Evolutionary conservation across 2,329 filamentous ascomycete genomes (phyloP).

Genomic region (Periconia digitata): DNA sequence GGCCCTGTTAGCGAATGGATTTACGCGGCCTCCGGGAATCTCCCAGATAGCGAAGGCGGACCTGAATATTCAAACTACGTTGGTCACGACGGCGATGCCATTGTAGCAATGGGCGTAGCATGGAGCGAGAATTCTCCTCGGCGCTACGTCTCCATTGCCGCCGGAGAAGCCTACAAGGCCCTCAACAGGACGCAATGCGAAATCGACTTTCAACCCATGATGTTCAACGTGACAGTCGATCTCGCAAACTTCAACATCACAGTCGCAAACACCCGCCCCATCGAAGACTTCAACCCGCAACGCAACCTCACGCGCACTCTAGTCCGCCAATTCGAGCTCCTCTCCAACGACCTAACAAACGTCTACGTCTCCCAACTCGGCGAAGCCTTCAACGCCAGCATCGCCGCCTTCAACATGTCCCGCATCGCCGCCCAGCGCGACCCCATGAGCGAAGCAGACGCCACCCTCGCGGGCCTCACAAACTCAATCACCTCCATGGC

Average conservation of each 20-base stretch:
- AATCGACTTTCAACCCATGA: constrained; percentile 27
- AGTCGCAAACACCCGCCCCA: constrained; percentile 15
- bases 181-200: constrained; percentile 39
- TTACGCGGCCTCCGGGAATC: constrained; percentile 21
- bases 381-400: constrained; percentile 38
- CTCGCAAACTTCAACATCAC: constrained; percentile 30
- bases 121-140: constrained; percentile 24
- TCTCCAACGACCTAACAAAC: constrained; percentile 43
- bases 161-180: constrained; percentile 28
- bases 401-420: constrained; percentile 30
- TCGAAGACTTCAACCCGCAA: constrained; percentile 30
- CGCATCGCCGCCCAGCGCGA: constrained; percentile 10
- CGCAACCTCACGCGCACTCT: constrained; percentile 32
- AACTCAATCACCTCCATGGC: constrained; percentile 29
- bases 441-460: constrained; percentile 18
- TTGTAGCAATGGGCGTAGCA: constrained; percentile 37
- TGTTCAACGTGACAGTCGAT: constrained; percentile 34
- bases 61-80: constrained; percentile 35
- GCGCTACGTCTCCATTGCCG: constrained; percentile 34
- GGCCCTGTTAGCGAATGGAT: constrained; percentile 26
- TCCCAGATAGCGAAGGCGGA: constrained; percentile 25
- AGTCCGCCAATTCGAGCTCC: constrained; percentile 39
- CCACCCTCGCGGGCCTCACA: constrained; percentile 25
- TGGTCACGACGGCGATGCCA: constrained; percentile 27
- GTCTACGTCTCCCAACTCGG: constrained; percentile 42